Base-by-base conservation (phyloP, 1,139 yeast species). In the Suhomyces coccinellae region DNA sequence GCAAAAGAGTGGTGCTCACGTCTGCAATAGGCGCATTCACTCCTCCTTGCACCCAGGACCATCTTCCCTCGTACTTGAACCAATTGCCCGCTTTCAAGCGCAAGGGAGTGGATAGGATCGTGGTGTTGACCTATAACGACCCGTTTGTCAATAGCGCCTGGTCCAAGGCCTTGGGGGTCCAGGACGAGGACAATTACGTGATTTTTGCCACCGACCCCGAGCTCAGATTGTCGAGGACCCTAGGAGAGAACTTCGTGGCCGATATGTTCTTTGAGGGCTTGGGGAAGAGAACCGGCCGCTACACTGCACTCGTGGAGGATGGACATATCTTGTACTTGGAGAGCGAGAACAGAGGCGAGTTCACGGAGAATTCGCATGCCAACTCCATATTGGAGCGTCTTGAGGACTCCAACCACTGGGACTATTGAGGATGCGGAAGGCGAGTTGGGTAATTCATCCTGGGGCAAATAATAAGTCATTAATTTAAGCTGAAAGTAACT, bases 11-110 rank as follows among this genome's bases (percentile, higher is more conserved):
- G 27, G 53, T 56, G 13, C 28, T 56, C 28, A 51, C 55, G 11
- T 48, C 55, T 13, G 51, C 53, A 7, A 45, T 50, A 14, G 58
- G 55, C 8, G 51, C 54, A 3, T 89, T 88, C 76, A 87, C 96
- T 32, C 96, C 96, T 53, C 83, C 95, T 6, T 89, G 96, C 69
- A 82, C 93, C 31, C 87, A 82, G 52, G 72, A 77, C 55, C 96
- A 90, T 66, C 80, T 89, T 53, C 97, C 97, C 24, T 87, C 83
- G 14, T 87, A 75, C 67, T 68, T 89, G 50, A 65, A 71, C 44
- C 69, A 79, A 44, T 58, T 77, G 43, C 63, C 63, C 10, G 78
- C 82, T 46, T 74, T 85, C 55, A 76, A 80, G 66, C 69, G 73
- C 43, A 85, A 84, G 66, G 88, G 90, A 20, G 87, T 86, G 35